Base-by-base conservation (phyloP, 208 protist genomes). In the Trypanosomatidae sp. region DNA sequence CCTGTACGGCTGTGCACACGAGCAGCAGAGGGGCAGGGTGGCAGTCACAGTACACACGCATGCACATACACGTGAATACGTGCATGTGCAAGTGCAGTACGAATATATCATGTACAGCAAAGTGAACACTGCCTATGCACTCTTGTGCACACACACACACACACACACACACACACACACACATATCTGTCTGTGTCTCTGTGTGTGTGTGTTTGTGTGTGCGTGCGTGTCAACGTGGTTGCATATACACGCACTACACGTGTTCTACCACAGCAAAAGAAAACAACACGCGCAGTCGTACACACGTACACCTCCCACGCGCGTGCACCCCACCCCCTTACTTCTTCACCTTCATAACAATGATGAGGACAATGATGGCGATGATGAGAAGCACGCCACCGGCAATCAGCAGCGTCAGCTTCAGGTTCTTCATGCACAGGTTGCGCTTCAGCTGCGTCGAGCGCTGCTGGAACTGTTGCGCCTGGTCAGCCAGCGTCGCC, bases 341-440 rank as follows among this genome's bases (percentile, higher is more conserved):
- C 30, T 35, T 35, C n/a, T 35, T 35, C 30, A 35, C 11, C n/a
- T 35, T 35, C 11, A 35, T 35, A n/a, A 35, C 30, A 15, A 33
- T 66, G 43, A 89, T 80, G 18, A 93, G 47, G 19, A 91, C 19
- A 65, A 94, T 89, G 44, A 94, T 84, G 20, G 85, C 30, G 42
- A 94, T 74, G 13, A 92, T 44, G 2, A 91, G 56, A 19, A 67
- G 48, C 6, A 91, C 72, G 1, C 49, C 64, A 8, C 52, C 66
- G 23, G 47, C 61, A 58, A 92, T 88, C 55, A 95, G 82, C 33
- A 95, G 48, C 15, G 68, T 86, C 0, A 95, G 61, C 68, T 95
- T 95, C 20, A 90, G 40, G 43, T 92, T 95, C 53, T 88, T 90
- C 70, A 86, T 66, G 56, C 81, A 95, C 43, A 92, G 48, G 52